phyloP scores from a whole-genome alignment of 1,284 basidiomycete genomes.

The Ustilago cynodontis region DNA sequence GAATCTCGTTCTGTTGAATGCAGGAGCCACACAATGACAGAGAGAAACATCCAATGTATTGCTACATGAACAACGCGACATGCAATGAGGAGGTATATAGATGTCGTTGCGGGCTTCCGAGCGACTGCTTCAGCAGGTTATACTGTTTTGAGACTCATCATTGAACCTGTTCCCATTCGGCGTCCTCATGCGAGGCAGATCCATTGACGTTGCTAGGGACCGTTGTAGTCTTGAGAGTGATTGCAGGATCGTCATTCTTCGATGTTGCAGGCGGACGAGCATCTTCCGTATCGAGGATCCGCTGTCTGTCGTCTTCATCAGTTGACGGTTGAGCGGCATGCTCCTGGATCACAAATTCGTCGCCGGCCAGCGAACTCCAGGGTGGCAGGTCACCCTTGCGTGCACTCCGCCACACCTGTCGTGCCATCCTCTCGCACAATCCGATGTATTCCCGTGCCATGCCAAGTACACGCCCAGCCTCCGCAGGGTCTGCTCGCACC shows the following conservation, averaged over 20 bases:
- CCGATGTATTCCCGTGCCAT: slow-evolving; percentile 53
- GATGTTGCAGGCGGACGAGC: slow-evolving; percentile 26
- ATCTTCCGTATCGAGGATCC: slow-evolving; percentile 28
- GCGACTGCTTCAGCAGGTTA: neutral
- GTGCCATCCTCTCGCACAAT: slow-evolving; percentile 44
- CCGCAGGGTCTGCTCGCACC: slow-evolving; percentile 20
- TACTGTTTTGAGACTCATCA: neutral
- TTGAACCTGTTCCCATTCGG: slow-evolving; percentile 60
- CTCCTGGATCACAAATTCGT: slow-evolving; percentile 41
- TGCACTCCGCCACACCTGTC: slow-evolving; percentile 56
- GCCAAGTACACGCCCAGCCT: slow-evolving; percentile 31
- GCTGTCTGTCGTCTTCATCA: slow-evolving; percentile 22
- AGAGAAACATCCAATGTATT: neutral
- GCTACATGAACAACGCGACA: neutral
- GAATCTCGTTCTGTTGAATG: too few relatives aligned
- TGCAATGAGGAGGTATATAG: neutral
- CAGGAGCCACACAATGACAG: too few relatives aligned
- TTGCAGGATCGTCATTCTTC: slow-evolving; percentile 16
- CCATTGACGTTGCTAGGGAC: slow-evolving; percentile 41
- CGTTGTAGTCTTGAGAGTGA: slow-evolving; percentile 39
- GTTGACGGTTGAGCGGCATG: slow-evolving; percentile 17
- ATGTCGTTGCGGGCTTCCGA: neutral
- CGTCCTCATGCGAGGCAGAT: slow-evolving; percentile 23
- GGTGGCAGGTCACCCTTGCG: slow-evolving; percentile 53
- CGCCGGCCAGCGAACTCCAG: slow-evolving; percentile 48